Conservation (phyloP, 192 early-diverging fungal genomes). For the Chytriomyces hyalinus region DNA sequence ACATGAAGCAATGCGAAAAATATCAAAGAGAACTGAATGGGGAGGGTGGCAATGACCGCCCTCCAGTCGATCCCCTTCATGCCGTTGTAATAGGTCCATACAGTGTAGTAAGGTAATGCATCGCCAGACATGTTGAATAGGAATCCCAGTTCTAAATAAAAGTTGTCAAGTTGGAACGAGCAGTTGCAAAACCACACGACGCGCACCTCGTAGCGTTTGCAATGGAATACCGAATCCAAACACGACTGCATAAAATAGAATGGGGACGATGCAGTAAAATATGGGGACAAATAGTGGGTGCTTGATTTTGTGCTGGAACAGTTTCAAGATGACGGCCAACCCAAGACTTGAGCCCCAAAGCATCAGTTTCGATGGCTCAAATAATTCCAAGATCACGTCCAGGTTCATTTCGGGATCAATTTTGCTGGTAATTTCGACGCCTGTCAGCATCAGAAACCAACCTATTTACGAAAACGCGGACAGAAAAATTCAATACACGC, state of each 20-base stretch:
- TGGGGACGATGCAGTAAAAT: slow-evolving; percentile 85
- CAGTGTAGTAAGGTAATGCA: slow-evolving; percentile 82
- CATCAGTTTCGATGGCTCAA: slow-evolving; percentile 68
- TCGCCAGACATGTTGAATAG: slow-evolving; percentile 76
- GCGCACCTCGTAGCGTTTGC: slow-evolving; percentile 68
- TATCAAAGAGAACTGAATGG: slow-evolving; percentile 90
- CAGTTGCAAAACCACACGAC: slow-evolving; percentile 75
- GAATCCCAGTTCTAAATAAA: slow-evolving; percentile 65
- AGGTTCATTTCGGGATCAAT: slow-evolving; percentile 66
- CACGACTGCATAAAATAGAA: slow-evolving; percentile 75
- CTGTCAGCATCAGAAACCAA: slow-evolving; percentile 92
- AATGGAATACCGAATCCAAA: slow-evolving; percentile 65
- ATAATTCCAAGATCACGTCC: slow-evolving; percentile 66
- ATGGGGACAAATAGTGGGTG: slow-evolving; percentile 86
- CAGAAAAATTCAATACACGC: slow-evolving; percentile 93
- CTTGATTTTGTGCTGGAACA: slow-evolving; percentile 67
- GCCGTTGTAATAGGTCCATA: slow-evolving; percentile 79
- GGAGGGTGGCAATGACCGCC: slow-evolving; percentile 64
- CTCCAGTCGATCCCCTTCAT: slow-evolving; percentile 47
- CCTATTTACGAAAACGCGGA: slow-evolving; percentile 35
- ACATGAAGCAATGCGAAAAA: slow-evolving; percentile 98
- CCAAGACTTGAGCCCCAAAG: slow-evolving; percentile 81
- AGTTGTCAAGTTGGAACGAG: background rate
- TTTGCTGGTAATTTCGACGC: slow-evolving; percentile 82
- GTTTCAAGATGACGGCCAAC: slow-evolving; percentile 62